Evolutionary conservation across 2,329 filamentous ascomycete genomes (phyloP).

Genomic region (Monilinia fructigena): DNA sequence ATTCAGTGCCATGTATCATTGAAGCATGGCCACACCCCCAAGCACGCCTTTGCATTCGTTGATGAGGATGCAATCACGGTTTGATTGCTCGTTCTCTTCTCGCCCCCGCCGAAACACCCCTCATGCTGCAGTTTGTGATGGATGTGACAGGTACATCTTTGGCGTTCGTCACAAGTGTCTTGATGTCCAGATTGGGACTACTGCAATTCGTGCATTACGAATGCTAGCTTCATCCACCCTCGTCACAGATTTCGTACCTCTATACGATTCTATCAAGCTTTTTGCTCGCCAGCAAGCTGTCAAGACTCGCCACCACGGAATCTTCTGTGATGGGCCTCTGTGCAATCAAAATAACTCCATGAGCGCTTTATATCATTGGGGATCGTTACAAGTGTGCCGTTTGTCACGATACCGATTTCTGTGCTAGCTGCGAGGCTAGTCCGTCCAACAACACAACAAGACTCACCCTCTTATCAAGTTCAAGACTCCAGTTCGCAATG

Average conservation of each 20-base stretch:
- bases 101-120: conserved; percentile 71
- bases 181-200: conserved; percentile 95
- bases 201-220: conserved; percentile 72
- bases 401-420: conserved; percentile 94
- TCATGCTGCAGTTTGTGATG: conserved; percentile 91
- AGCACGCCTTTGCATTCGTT: conserved; percentile 73
- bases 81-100: conserved; percentile 65
- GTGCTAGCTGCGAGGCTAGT: conserved; percentile 86
- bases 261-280: conserved; percentile 69
- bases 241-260: conserved; percentile 86
- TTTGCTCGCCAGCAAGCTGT: conserved; percentile 44
- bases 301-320: conserved; percentile 69
- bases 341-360: conserved; percentile 61
- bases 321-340: conserved; percentile 92
- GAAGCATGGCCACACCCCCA: conserved; percentile 87
- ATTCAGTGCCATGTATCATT: conserved; percentile 72
- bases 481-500: conserved; percentile 85
- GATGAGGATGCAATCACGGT: conserved; percentile 62
- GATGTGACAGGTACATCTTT: conserved; percentile 81
- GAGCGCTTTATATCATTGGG: conserved; percentile 73
- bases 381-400: conserved; percentile 96
- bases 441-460: conserved; percentile 84
- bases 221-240: conserved; percentile 68
- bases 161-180: conserved; percentile 96
- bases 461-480: conserved; percentile 98